phyloP scores from a whole-genome alignment of 75 land plant genomes.

The Isoetes taiwanensis region DNA sequence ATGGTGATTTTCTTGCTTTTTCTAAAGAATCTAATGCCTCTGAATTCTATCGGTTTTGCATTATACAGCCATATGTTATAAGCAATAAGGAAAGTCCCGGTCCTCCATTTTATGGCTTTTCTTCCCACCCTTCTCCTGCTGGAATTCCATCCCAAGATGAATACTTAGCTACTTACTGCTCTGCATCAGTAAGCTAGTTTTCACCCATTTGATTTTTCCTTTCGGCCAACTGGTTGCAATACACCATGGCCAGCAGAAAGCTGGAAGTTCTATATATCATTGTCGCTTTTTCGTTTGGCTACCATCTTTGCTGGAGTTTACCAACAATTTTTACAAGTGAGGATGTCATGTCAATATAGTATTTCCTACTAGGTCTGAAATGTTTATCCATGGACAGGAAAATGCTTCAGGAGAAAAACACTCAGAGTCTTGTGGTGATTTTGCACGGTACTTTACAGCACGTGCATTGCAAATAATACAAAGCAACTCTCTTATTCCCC shows the following conservation, averaged over 20 bases:
- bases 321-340: conserved; percentile 65
- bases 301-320: conserved; percentile 78
- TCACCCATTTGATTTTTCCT: too few species aligned
- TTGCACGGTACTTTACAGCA: conserved; percentile 37
- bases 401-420: conserved; percentile 92
- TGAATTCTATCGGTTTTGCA: too few species aligned
- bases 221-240: too few species aligned
- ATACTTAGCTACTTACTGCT: conserved; percentile 66
- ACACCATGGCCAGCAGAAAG: conserved; percentile 66
- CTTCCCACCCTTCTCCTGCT: conserved; percentile 34
- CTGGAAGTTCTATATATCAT: conserved; percentile 83
- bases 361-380: too few species aligned
- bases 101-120: conserved; percentile 34
- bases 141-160: conserved; percentile 74
- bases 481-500: conserved; percentile 44
- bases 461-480: conserved; percentile 45
- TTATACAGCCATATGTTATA: conserved; percentile 59
- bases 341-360: too few species aligned
- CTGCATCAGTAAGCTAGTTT: conserved; percentile 56
- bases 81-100: conserved; percentile 22
- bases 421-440: conserved; percentile 40
- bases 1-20: too few species aligned
- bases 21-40: too few species aligned
- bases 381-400: conserved; percentile 43
- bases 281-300: conserved; percentile 76